Conservation (phyloP, 257 asterid species). For the Euphrasia confusa region DNA sequence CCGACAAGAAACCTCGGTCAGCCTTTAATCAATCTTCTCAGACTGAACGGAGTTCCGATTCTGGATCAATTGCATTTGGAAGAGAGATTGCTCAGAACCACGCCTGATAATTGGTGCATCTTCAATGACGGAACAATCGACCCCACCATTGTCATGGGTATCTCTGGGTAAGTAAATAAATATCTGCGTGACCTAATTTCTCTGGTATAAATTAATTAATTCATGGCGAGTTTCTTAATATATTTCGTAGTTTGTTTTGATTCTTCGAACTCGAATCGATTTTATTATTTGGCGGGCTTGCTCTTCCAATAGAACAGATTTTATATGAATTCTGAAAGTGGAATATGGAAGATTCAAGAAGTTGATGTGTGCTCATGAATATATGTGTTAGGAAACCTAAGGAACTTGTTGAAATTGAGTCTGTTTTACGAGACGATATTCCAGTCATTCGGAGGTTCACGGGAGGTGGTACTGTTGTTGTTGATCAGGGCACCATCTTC, state of each 20-base stretch:
- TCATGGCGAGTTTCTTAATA: too few relatives aligned
- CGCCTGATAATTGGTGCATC: constrained; percentile 79
- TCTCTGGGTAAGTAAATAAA: constrained; percentile 60
- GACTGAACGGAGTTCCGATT: constrained; percentile 36
- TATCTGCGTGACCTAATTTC: neutral
- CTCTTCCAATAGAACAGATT: neutral
- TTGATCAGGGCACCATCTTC: constrained; percentile 69
- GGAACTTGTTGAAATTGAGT: constrained; percentile 61
- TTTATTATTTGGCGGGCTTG: too few relatives aligned
- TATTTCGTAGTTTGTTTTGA: too few relatives aligned
- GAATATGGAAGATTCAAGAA: neutral
- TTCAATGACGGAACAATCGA: constrained; percentile 70
- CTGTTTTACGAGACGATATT: constrained; percentile 65
- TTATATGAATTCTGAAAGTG: neutral
- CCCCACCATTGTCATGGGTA: constrained; percentile 83
- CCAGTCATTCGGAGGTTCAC: constrained; percentile 82
- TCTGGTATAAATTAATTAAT: too few relatives aligned
- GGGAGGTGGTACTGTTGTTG: constrained; percentile 95
- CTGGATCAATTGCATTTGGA: constrained; percentile 75
- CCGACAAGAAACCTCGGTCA: constrained; percentile 29
- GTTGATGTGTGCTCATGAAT: constrained; percentile 25
- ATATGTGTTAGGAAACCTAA: constrained; percentile 57
- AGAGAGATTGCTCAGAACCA: constrained; percentile 70
- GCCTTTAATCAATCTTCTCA: constrained; percentile 28
- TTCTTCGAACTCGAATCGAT: too few relatives aligned